These are phyloP conservation scores for Phialophora chinensis DNA, from an alignment of 2,329 filamentous ascomycete species.

Conservation along the genomic window DNA sequence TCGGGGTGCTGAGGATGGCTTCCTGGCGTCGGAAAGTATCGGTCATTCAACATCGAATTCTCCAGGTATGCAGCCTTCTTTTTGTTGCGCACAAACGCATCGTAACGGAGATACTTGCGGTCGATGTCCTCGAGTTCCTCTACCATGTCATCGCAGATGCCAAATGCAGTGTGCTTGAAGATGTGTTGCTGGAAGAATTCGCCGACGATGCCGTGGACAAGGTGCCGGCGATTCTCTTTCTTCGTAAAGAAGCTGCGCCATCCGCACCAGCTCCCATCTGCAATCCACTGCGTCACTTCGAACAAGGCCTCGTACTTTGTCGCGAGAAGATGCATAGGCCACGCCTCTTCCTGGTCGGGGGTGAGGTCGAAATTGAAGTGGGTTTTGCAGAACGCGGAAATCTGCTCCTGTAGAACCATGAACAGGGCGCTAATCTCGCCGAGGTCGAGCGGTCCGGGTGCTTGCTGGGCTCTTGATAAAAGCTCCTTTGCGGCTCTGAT, in stretches of 20 bases:
- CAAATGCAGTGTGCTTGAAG: slow-evolving; percentile 36
- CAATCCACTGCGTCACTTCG: slow-evolving; percentile 26
- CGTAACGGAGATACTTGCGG: slow-evolving; percentile 33
- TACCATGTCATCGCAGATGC: slow-evolving; percentile 14
- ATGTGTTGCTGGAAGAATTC: slow-evolving; percentile 34
- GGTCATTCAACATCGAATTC: slow-evolving; percentile 6
- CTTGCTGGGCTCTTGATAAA: background rate
- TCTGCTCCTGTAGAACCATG: slow-evolving; percentile 27
- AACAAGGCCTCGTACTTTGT: slow-evolving; percentile 23
- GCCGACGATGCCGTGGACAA: slow-evolving; percentile 35
- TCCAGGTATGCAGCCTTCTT: slow-evolving; percentile 24
- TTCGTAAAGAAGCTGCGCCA: slow-evolving; percentile 38
- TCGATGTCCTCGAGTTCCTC: slow-evolving; percentile 31
- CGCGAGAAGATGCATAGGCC: slow-evolving; percentile 30
- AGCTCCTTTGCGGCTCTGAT: background rate
- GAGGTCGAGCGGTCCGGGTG: slow-evolving; percentile 21
- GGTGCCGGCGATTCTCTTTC: slow-evolving; percentile 25
- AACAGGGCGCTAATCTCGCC: slow-evolving; percentile 32
- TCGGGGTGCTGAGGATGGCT: background rate
- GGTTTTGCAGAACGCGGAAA: slow-evolving; percentile 22
- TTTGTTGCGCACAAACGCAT: slow-evolving; percentile 35
- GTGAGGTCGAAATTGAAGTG: slow-evolving; percentile 34
- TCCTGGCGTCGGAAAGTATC: background rate
- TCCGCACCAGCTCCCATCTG: slow-evolving; percentile 26
- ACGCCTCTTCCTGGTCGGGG: slow-evolving; percentile 20